These are phyloP conservation scores for Colletotrichum sp. DNA, from an alignment of 2,329 filamentous ascomycete species.

Conservation along the genomic window DNA sequence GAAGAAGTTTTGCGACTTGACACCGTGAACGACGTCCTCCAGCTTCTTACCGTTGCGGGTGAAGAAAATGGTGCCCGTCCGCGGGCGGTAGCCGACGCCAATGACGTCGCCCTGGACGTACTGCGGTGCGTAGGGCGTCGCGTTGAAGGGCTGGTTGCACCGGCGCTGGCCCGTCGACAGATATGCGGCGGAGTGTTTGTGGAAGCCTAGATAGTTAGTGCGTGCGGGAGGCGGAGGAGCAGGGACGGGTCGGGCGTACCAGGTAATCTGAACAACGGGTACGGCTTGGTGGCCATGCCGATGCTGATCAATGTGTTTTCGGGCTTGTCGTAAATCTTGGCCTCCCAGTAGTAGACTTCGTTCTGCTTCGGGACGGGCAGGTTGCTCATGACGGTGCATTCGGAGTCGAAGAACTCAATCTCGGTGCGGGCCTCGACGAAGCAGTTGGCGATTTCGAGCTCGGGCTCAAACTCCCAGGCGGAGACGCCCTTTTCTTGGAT, in stretches of 20 bases:
- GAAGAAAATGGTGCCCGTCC: conserved; percentile 96
- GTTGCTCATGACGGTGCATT: conserved; percentile 97
- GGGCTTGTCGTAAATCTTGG: conserved; percentile 97
- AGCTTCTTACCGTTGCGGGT: conserved; percentile 97
- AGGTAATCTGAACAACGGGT: conserved; percentile 91
- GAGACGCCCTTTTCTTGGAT: conserved; percentile 99
- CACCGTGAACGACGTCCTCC: conserved; percentile 90
- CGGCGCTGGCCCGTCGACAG: conserved; percentile 85
- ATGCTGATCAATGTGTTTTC: conserved; percentile 87
- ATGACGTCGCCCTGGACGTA: conserved; percentile 95
- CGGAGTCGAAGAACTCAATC: conserved; percentile 98
- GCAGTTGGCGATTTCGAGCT: conserved; percentile 97
- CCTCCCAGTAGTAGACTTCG: conserved; percentile 99
- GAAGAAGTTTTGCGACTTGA: conserved; percentile 97
- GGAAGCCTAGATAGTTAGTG: conserved; percentile 67
- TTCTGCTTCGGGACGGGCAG: conserved; percentile 97
- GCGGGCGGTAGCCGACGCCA: conserved; percentile 91
- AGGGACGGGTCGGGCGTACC: conserved; percentile 62
- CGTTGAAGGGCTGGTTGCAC: conserved; percentile 89
- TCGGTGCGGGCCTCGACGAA: conserved; percentile 97
- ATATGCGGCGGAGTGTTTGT: conserved; percentile 93
- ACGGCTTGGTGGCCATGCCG: conserved; percentile 95
- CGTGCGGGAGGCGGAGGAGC: background rate
- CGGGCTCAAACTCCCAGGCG: conserved; percentile 99
- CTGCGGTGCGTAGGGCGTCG: conserved; percentile 80